Conservation (phyloP, 495 filamentous ascomycete species). For the Amorphotheca resinae region DNA sequence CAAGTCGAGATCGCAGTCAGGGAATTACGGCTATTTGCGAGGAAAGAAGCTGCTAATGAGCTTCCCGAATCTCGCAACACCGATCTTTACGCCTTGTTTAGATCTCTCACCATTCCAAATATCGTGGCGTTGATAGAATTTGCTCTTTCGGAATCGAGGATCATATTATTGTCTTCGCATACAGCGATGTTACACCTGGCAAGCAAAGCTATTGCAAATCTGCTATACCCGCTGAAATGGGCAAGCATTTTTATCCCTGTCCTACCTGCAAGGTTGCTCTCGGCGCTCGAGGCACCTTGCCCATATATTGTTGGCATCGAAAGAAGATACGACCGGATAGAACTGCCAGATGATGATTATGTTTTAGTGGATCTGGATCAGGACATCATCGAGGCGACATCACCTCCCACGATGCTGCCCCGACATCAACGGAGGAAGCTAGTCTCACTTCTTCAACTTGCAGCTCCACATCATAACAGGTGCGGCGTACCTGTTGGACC, state of each 20-base stretch:
- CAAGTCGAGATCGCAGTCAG: slow-evolving; percentile 88
- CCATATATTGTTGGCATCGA: slow-evolving; percentile 96
- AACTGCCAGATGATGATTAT: slow-evolving; percentile 92
- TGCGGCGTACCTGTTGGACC: slow-evolving; percentile 79
- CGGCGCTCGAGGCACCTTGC: slow-evolving; percentile 86
- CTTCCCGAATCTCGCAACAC: slow-evolving; percentile 83
- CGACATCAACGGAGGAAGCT: slow-evolving; percentile 85
- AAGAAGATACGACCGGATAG: slow-evolving; percentile 79
- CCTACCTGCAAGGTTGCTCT: slow-evolving; percentile 73
- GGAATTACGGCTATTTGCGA: slow-evolving; percentile 81
- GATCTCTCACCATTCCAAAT: slow-evolving; percentile 77
- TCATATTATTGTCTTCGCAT: slow-evolving; percentile 91
- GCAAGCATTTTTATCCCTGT: slow-evolving; percentile 87
- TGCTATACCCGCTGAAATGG: slow-evolving; percentile 89
- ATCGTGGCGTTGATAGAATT: slow-evolving; percentile 90
- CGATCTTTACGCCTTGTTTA: slow-evolving; percentile 88
- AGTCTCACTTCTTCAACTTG: slow-evolving; percentile 71
- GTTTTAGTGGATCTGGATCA: slow-evolving; percentile 88
- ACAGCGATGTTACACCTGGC: slow-evolving; percentile 93
- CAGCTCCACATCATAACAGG: slow-evolving; percentile 79
- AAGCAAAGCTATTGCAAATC: slow-evolving; percentile 64
- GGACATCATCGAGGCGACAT: slow-evolving; percentile 73
- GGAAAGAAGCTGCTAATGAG: slow-evolving; percentile 90
- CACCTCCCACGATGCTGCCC: slow-evolving; percentile 60
- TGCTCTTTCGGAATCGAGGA: slow-evolving; percentile 83